These are phyloP conservation scores for Leishmania mexicana DNA, from an alignment of 208 protist genomes.

Conservation along the genomic window DNA sequence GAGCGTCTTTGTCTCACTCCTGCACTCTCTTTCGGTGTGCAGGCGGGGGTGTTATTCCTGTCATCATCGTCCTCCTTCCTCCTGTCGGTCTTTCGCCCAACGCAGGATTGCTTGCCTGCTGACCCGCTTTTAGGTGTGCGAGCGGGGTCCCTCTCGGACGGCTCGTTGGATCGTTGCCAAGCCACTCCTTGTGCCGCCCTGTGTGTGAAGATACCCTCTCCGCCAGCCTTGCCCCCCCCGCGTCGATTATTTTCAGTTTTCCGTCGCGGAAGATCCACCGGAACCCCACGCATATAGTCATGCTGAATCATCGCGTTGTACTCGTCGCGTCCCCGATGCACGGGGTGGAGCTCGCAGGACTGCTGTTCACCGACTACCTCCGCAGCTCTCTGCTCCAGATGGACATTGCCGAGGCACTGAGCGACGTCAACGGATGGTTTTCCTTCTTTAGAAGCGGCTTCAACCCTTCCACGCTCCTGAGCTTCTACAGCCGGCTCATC, in stretches of 20 bases:
- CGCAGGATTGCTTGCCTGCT: not conserved
- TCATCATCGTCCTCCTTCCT: not conserved
- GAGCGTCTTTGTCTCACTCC: too few relatives aligned
- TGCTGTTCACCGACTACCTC: conserved; percentile 70
- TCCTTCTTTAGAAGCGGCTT: conserved; percentile 34
- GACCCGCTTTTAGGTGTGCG: not conserved
- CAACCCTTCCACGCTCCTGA: conserved; percentile 18
- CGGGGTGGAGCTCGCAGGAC: conserved; percentile 29
- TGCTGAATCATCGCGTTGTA: conserved; percentile 24
- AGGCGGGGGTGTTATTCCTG: not conserved
- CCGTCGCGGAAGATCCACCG: not conserved
- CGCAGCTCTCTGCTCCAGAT: conserved; percentile 40
- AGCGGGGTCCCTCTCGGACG: not conserved
- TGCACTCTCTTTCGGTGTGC: too few relatives aligned
- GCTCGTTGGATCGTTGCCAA: not conserved
- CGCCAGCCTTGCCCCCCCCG: not conserved
- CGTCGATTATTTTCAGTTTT: not conserved
- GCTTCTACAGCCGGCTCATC: conserved; percentile 38
- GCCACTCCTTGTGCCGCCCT: not conserved
- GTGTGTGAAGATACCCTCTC: not conserved
- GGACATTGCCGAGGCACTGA: conserved; percentile 52
- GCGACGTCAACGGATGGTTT: conserved; percentile 30
- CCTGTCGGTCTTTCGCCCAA: not conserved
- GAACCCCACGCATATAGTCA: not conserved
- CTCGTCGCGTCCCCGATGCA: conserved; percentile 34